A percentile compares a stretch with the other conserved stretches of the same genome.
phyloP scores from a whole-genome alignment of 2,329 filamentous ascomycete species.

The Nothopassalora personata region DNA sequence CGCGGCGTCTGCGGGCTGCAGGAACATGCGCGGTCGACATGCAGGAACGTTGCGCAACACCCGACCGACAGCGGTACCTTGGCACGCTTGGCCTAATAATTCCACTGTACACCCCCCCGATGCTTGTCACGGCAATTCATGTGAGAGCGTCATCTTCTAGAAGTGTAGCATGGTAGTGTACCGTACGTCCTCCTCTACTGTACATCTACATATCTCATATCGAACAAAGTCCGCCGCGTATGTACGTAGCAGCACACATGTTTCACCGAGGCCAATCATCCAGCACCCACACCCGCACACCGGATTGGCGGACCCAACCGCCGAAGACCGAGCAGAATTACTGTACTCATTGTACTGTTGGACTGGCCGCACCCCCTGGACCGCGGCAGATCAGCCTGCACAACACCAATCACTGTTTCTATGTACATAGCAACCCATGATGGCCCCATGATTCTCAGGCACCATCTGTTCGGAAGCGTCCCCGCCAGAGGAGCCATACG shows the following conservation, averaged over 20 bases:
- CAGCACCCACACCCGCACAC: too few relatives aligned
- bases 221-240: too few relatives aligned
- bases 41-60: background rate
- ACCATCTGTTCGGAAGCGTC: conserved; percentile 22
- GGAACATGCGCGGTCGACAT: background rate
- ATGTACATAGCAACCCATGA: too few relatives aligned
- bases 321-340: background rate
- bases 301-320: background rate
- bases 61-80: too few relatives aligned
- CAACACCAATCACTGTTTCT: conserved; percentile 11
- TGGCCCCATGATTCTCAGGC: conserved; percentile 28
- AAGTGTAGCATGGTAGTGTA: too few relatives aligned
- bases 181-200: background rate
- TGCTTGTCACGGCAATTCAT: background rate
- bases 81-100: too few relatives aligned
- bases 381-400: background rate
- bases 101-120: too few relatives aligned
- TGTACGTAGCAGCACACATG: too few relatives aligned
- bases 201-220: background rate
- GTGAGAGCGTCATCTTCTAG: background rate
- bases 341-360: too few relatives aligned
- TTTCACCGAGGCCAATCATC: too few relatives aligned
- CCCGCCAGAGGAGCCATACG: conserved; percentile 2
- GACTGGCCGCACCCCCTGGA: background rate
- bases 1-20: conserved; percentile 1